Base-by-base conservation (phyloP, 441 rosid species). In the Pelargonium fulgidum region DNA sequence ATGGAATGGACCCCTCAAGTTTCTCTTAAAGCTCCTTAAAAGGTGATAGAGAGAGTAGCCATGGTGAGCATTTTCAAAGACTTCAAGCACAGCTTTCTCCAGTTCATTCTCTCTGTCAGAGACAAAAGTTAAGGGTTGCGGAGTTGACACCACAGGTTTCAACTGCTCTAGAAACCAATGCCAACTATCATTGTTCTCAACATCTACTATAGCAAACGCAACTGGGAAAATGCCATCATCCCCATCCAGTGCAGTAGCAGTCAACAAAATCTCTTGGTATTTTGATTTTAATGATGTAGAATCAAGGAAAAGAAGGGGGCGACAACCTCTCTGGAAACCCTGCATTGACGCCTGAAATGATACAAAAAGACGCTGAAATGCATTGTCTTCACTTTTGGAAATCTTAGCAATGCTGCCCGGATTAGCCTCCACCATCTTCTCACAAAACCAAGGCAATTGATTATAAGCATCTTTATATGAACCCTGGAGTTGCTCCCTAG, bases 251-350 rank as follows among this genome's bases (percentile, higher is more conserved):
- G 93, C 92, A 74, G 88, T 86, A 47, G 93, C 98, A 0, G 81
- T 88, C 79, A 93, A 80, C 84, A 93, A 75, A 54, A 83, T 71
- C 84, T 93, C 98, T 65, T 89, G 91, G 73, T 83, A 87, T 81
- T 89, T 89, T 68, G 96, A 93, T 80, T 83, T 86, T 67, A 93
- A 68, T 0, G 86, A 73, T 20, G 82, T 84, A 41, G 93, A 84
- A 72, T 91, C 96, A 62, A 93, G 96, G 77, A 90, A 93, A 75
- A 93, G 77, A 80, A 93, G 89, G 0, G 91, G 98, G 22, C 97
- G 83, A 59, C 98, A 93, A 73, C 92, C 96, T 78, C 74, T 84
- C 76, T 81, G 74, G 77, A 90, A 92, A 73, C 98, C 98, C 63
- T 72, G 73, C 64, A 85, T 73, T 52, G 87, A 81, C 66, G 97